phyloP scores from a whole-genome alignment of 768 basidiomycete species.

The Mycena galopus region DNA sequence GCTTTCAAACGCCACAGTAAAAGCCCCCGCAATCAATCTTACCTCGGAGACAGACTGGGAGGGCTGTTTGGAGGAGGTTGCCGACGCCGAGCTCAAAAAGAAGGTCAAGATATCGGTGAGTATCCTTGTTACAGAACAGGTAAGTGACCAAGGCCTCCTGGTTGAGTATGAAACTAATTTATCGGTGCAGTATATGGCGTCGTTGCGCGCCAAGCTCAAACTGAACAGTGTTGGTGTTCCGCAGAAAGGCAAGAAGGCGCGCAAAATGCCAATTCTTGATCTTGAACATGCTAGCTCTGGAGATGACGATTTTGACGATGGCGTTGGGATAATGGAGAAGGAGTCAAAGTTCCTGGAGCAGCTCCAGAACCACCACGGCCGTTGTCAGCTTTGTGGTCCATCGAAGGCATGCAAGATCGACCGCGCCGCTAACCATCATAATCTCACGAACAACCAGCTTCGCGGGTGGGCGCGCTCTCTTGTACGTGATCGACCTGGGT shows the following conservation, averaged over 20 bases:
- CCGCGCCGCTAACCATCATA: not conserved
- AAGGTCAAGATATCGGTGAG: not conserved
- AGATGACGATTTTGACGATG: constrained; percentile 19
- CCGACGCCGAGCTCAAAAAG: not conserved
- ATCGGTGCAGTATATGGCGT: not conserved
- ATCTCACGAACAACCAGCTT: not conserved
- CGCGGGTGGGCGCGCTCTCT: not conserved
- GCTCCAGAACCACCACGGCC: not conserved
- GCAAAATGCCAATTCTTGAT: constrained; percentile 3
- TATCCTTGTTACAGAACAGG: constrained; percentile 5
- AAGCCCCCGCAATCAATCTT: not conserved
- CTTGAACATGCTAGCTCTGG: constrained; percentile 12
- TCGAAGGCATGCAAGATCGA: constrained; percentile 22
- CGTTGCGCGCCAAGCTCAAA: not conserved
- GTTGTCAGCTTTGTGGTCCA: constrained; percentile 17
- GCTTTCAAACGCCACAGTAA: not conserved
- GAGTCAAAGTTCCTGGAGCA: not conserved
- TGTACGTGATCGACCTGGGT: not conserved
- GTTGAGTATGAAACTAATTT: not conserved
- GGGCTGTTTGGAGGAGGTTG: not conserved
- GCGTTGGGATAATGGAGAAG: constrained; percentile 12
- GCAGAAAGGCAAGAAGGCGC: not conserved
- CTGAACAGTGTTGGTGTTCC: not conserved
- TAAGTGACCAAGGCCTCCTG: not conserved
- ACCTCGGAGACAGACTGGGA: not conserved